Evolutionary conservation across 495 filamentous ascomycete species (phyloP).

Genomic region (Bacidia gigantensis): DNA sequence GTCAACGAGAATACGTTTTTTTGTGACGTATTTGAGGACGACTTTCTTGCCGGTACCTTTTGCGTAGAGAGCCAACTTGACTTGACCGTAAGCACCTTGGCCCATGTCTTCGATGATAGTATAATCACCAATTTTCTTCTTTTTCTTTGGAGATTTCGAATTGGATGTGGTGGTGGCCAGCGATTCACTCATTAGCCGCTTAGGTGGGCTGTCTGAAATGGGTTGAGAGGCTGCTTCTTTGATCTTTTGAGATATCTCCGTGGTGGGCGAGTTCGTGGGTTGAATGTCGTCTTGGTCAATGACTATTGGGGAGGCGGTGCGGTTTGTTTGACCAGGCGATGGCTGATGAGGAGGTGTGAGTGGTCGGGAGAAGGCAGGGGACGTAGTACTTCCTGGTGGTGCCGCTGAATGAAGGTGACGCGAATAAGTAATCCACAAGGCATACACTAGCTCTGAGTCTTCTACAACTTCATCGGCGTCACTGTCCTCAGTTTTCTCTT

Average conservation of each 20-base stretch:
- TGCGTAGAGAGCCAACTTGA: conserved; percentile 88
- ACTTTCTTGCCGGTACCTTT: conserved; percentile 60
- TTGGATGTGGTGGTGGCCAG: conserved; percentile 18
- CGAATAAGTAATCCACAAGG: conserved; percentile 94
- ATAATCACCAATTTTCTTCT: conserved; percentile 83
- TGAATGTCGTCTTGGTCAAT: conserved; percentile 29
- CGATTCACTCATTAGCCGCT: conserved; percentile 28
- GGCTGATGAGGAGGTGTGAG: conserved; percentile 57
- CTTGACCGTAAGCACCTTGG: conserved; percentile 93
- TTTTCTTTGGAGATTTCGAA: conserved; percentile 31
- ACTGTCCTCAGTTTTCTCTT: conserved; percentile 29
- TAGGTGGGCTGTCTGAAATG: conserved; percentile 32
- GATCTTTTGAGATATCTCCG: conserved; percentile 61
- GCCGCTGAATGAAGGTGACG: conserved; percentile 69
- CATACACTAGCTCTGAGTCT: conserved; percentile 74
- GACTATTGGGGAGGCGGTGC: conserved; percentile 26
- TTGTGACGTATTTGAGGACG: conserved; percentile 96
- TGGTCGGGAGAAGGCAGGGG: conserved; percentile 42
- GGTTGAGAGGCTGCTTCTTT: conserved; percentile 51
- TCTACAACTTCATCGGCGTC: conserved; percentile 31
- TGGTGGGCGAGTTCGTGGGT: conserved; percentile 35
- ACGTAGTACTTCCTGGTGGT: conserved; percentile 39
- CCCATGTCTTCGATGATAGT: conserved; percentile 96
- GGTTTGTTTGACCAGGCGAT: conserved; percentile 55
- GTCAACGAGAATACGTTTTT: conserved; percentile 90